These are phyloP conservation scores for Candida caryicola DNA, from an alignment of 805 yeast genomes.

Conservation along the genomic window DNA sequence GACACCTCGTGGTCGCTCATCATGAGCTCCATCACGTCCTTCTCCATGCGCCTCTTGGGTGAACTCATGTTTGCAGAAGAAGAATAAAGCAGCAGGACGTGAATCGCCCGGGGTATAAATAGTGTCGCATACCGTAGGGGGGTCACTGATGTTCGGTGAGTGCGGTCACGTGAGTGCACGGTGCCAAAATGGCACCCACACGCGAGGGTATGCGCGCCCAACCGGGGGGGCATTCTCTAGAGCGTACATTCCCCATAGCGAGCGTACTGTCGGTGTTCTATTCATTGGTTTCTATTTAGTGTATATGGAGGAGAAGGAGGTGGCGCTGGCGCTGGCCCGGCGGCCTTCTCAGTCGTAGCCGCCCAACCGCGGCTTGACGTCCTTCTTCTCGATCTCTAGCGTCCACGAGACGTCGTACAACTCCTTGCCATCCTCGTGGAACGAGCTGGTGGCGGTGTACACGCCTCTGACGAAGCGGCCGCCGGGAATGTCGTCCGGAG, in stretches of 20 bases:
- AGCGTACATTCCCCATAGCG: too few species aligned
- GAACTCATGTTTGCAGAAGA: constrained; percentile 27
- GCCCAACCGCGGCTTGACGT: constrained; percentile 12
- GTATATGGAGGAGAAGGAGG: too few species aligned
- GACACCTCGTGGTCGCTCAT: constrained; percentile 92
- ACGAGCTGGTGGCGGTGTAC: constrained; percentile 21
- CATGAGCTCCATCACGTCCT: constrained; percentile 94
- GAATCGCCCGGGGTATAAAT: not conserved
- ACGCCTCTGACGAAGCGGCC: constrained; percentile 28
- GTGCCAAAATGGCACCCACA: too few species aligned
- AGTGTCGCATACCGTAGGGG: not conserved
- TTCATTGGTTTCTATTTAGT: too few species aligned
- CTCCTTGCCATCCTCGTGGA: constrained; percentile 17
- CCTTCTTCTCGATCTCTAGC: constrained; percentile 20
- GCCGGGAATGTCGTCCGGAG: constrained; percentile 29
- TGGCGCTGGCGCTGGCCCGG: too few species aligned
- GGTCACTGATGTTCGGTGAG: not conserved
- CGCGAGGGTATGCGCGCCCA: too few species aligned
- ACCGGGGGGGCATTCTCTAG: too few species aligned
- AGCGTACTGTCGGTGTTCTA: too few species aligned
- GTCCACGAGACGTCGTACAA: constrained; percentile 17
- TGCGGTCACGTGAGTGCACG: constrained; percentile 5
- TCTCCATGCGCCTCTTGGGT: constrained; percentile 79
- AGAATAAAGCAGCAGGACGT: not conserved
- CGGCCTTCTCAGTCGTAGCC: constrained; percentile 3